These are phyloP conservation scores for Ogataea pignaliae DNA, from an alignment of 805 yeast genomes.

Conservation along the genomic window DNA sequence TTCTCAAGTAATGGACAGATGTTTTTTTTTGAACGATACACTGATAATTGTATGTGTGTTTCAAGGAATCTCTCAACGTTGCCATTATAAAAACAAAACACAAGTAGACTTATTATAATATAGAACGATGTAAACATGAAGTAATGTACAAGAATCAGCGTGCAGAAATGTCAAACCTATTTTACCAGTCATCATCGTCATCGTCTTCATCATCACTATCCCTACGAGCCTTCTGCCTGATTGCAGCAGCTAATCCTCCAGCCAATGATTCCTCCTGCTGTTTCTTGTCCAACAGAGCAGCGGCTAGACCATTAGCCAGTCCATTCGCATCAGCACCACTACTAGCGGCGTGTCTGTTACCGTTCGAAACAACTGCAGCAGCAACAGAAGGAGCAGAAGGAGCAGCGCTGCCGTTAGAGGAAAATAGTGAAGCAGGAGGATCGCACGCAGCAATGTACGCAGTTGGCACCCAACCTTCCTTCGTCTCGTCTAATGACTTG, in stretches of 20 bases:
- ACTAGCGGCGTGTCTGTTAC: conserved; percentile 5
- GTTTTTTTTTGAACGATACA: too few species aligned
- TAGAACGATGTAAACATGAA: background rate
- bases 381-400: conserved; percentile 25
- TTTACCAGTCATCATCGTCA: conserved; percentile 49
- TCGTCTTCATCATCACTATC: conserved; percentile 70
- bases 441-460: conserved; percentile 70
- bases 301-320: conserved; percentile 53
- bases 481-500: conserved; percentile 64
- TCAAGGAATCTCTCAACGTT: too few species aligned
- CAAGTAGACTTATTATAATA: too few species aligned
- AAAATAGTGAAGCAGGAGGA: conserved; percentile 37
- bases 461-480: conserved; percentile 97
- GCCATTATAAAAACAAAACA: too few species aligned
- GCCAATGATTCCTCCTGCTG: conserved; percentile 61
- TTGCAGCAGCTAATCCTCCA: conserved; percentile 85
- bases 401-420: conserved; percentile 31
- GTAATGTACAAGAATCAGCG: too few species aligned
- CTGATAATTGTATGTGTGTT: too few species aligned
- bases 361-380: conserved; percentile 10
- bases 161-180: too few species aligned
- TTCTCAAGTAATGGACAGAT: too few species aligned
- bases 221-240: conserved; percentile 69
- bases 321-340: conserved; percentile 11
- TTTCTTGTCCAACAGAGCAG: conserved; percentile 60